Evolutionary conservation across 2,329 filamentous ascomycete species (phyloP).

Genomic region (Diaporthe nobilis): DNA sequence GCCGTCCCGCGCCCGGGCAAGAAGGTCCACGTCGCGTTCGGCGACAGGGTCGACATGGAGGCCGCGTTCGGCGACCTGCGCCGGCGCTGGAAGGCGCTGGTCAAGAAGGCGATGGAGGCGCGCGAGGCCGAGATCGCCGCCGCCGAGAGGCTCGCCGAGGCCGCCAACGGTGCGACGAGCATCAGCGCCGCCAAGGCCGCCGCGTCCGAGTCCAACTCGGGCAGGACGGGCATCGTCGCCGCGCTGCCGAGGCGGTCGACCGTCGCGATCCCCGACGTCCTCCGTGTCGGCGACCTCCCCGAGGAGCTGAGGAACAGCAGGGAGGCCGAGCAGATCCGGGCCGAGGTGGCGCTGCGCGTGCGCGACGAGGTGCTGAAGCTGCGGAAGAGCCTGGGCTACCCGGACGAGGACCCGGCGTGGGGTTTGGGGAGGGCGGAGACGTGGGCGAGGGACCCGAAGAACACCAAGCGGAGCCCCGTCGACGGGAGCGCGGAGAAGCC

Average conservation of each 20-base stretch:
- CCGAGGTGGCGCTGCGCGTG: conserved; percentile 84
- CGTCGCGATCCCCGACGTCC: conserved; percentile 43
- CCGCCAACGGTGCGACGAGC: neutral
- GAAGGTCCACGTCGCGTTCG: conserved; percentile 81
- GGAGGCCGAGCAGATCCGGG: conserved; percentile 83
- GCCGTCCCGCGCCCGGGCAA: conserved; percentile 84
- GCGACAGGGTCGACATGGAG: conserved; percentile 82
- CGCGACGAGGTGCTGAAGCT: conserved; percentile 86
- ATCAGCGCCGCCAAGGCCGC: conserved; percentile 10
- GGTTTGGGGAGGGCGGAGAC: conserved; percentile 84
- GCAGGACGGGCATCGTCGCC: conserved; percentile 39
- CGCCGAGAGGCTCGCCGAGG: conserved; percentile 27
- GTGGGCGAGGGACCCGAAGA: conserved; percentile 72
- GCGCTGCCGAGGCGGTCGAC: conserved; percentile 3
- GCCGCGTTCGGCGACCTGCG: conserved; percentile 83
- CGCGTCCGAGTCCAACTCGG: conserved; percentile 32
- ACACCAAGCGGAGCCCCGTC: conserved; percentile 66
- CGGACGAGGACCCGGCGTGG: conserved; percentile 79
- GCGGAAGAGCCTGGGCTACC: conserved; percentile 77
- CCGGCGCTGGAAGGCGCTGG: conserved; percentile 79
- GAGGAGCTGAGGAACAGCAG: conserved; percentile 76
- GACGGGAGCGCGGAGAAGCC: conserved; percentile 64
- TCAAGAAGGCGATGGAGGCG: conserved; percentile 65
- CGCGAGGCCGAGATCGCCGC: conserved; percentile 49
- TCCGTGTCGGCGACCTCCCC: conserved; percentile 68